Evolutionary conservation across 2,329 filamentous ascomycete species (phyloP).

Genomic region (Trichoderma simmonsii): DNA sequence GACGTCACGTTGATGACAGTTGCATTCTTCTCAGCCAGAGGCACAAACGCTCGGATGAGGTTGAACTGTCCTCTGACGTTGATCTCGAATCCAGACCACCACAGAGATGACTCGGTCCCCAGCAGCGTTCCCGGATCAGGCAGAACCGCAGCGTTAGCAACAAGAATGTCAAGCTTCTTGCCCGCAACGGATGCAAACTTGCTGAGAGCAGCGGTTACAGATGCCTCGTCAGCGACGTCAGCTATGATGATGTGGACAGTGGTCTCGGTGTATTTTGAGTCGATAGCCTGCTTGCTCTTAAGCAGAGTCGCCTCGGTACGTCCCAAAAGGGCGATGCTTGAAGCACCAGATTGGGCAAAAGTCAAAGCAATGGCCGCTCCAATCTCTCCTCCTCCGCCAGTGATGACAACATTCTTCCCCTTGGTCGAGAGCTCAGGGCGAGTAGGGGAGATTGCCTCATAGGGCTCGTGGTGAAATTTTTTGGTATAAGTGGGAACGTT

Average conservation of each 20-base stretch:
- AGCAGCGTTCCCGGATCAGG: constrained; percentile 19
- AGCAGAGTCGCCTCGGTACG: constrained; percentile 35
- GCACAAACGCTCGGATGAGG: constrained; percentile 29
- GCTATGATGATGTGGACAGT: constrained; percentile 38
- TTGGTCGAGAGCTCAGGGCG: constrained; percentile 37
- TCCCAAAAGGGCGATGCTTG: constrained; percentile 39
- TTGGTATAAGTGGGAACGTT: constrained; percentile 14
- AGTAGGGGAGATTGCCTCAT: constrained; percentile 32
- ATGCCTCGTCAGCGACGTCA: constrained; percentile 31
- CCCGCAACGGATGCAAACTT: constrained; percentile 25
- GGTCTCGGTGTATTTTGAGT: constrained; percentile 44
- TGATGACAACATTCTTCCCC: constrained; percentile 56
- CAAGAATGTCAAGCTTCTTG: constrained; percentile 36
- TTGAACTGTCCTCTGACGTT: constrained; percentile 32
- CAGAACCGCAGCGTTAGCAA: constrained; percentile 33
- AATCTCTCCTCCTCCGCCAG: constrained; percentile 61
- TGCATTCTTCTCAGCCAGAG: constrained; percentile 26
- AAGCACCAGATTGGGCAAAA: constrained; percentile 44
- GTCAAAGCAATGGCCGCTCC: constrained; percentile 61
- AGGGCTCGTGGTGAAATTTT: constrained; percentile 24
- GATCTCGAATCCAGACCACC: constrained; percentile 30
- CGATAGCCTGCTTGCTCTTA: constrained; percentile 40
- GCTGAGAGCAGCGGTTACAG: constrained; percentile 20
- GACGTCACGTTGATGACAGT: constrained; percentile 27
- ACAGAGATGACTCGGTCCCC: constrained; percentile 24